phyloP scores from a whole-genome alignment of 768 basidiomycete genomes.

The Lyophyllum atratum region DNA sequence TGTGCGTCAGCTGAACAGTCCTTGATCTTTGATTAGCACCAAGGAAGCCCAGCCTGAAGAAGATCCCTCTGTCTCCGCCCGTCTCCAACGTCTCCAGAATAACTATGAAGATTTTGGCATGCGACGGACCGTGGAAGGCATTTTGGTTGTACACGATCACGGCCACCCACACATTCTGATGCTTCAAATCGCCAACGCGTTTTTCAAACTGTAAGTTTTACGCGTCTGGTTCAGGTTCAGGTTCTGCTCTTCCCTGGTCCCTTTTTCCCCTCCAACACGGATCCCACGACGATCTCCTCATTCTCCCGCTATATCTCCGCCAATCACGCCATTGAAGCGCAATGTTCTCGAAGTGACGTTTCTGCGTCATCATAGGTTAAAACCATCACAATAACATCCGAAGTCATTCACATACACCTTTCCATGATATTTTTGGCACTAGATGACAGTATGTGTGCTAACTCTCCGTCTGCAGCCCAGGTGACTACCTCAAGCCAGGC shows the following conservation, averaged over 20 bases:
- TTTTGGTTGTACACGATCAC: slow-evolving; percentile 92
- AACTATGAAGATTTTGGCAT: slow-evolving; percentile 98
- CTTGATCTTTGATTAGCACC: slow-evolving; percentile 52
- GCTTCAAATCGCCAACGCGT: slow-evolving; percentile 98
- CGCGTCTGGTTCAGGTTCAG: not conserved
- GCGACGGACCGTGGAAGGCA: slow-evolving; percentile 91
- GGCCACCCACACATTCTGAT: slow-evolving; percentile 97
- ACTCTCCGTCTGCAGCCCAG: slow-evolving; percentile 60
- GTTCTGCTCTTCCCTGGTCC: not conserved
- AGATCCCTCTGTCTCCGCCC: slow-evolving; percentile 93
- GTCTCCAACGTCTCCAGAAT: slow-evolving; percentile 90
- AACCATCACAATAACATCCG: not conserved
- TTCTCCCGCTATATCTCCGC: not conserved
- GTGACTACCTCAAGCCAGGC: slow-evolving; percentile 97
- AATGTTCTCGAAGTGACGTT: not conserved
- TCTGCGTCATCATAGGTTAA: not conserved
- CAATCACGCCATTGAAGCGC: not conserved
- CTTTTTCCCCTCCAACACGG: not conserved
- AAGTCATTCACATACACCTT: not conserved
- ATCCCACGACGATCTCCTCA: not conserved
- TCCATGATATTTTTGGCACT: not conserved
- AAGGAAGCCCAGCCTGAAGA: slow-evolving; percentile 98
- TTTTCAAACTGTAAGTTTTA: slow-evolving; percentile 91
- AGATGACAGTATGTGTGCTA: not conserved
- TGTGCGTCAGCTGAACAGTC: not conserved